Base-by-base conservation (phyloP, 1,284 basidiomycete genomes). In the Takashimella tepidaria region DNA sequence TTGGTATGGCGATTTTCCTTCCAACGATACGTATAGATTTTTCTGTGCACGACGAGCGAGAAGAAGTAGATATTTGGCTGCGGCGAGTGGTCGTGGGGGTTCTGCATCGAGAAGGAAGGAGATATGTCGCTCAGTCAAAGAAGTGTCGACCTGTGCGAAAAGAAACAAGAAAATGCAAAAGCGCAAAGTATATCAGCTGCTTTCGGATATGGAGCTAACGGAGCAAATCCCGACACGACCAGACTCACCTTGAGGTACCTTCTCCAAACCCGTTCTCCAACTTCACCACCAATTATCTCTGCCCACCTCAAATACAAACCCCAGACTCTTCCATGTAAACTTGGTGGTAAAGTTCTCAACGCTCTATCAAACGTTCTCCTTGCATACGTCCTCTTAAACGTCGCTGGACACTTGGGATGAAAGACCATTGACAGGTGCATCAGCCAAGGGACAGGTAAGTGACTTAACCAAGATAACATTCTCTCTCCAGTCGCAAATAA, bases 1-100 rank as follows among this genome's bases (percentile, higher is more conserved):
- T 67, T 98, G 92, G 67, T 96, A 97, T 0, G 95, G 87, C 60
- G 92, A 95, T 77, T 98, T 98, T 47, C 88, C 90, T 67, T 98
- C 92, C 0, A 91, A 86, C 55, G 90, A 91, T 11, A 79, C 80
- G 70, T 96, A 98, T 51, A 86, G 83, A 26, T 92, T 92, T 48
- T 83, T 80, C 1, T 85, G 81, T 1, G 95, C 90, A 67, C 87
- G 86, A 48, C 91, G 81, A 8, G 91, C 90, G 40, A 98, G 77
- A 1, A 83, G 82, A 16, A 98, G 79, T 6, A 97, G 79, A 16
- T 95, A 80, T 71, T 98, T 99, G 5, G 92, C 90, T 0, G 96
- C 93, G 69, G 97, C 91, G 8, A 98, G 81, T 0, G 93, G 89
- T 41, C 89, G 83, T n/a, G 88, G 86, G 16, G 80, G 83, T 51